phyloP scores from a whole-genome alignment of 129 eudicot species.

The Rutidosis leptorrhynchoides region DNA sequence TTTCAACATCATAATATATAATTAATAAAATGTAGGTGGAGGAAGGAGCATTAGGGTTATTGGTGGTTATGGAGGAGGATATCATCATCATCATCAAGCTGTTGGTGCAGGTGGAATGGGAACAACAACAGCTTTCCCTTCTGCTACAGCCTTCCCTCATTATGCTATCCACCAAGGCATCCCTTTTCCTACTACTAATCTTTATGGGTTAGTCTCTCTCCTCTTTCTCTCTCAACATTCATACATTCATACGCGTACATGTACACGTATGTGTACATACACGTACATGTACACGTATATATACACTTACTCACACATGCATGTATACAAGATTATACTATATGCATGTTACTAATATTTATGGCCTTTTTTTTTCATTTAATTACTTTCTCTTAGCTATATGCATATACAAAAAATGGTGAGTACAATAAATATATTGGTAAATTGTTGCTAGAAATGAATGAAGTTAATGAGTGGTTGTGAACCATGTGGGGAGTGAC shows the following conservation, averaged over 20 bases:
- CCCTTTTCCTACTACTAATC: slow-evolving; percentile 66
- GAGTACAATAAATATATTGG: slow-evolving; percentile 5
- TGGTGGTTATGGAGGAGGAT: slow-evolving; percentile 51
- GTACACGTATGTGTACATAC: neutral
- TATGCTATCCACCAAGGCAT: slow-evolving; percentile 98
- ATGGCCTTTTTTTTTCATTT: neutral
- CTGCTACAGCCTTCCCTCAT: slow-evolving; percentile 90
- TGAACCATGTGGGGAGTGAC: slow-evolving; percentile 59
- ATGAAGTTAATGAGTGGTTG: slow-evolving; percentile 17
- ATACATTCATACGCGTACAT: neutral
- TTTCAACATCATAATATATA: neutral
- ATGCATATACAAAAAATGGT: neutral
- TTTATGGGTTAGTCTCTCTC: slow-evolving; percentile 53
- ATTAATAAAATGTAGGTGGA: slow-evolving; percentile 34
- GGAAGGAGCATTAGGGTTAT: slow-evolving; percentile 71
- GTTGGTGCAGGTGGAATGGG: slow-evolving; percentile 44
- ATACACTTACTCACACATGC: no score
- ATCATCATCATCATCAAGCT: slow-evolving; percentile 44
- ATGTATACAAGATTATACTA: no score
- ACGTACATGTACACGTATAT: no score
- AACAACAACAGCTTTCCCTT: slow-evolving; percentile 63
- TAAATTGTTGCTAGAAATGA: slow-evolving; percentile 13
- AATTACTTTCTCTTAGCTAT: neutral
- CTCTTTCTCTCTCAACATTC: neutral
- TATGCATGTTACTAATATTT: neutral